Conservation (phyloP, 352 stramenopile genomes). For the Phytophthora meadii region DNA sequence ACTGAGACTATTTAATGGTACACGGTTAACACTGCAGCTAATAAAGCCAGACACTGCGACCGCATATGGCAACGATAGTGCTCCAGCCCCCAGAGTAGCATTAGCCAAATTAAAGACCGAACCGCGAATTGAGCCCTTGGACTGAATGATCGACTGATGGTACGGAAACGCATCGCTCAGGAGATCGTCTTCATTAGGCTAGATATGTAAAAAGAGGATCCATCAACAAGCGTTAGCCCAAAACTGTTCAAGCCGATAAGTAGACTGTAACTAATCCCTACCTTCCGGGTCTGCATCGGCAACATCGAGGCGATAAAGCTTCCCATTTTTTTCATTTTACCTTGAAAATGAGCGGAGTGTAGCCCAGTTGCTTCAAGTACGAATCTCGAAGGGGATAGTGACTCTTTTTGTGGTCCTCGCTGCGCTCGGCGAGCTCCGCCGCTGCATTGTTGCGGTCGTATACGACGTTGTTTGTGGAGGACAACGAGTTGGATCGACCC, state of each 20-base stretch:
- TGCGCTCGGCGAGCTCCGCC: conserved; percentile 12
- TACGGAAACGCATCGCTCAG: conserved; percentile 73
- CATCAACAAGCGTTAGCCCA: background rate
- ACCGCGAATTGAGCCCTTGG: conserved; percentile 82
- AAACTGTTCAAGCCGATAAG: background rate
- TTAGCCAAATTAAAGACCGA: conserved; percentile 87
- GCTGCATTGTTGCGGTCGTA: conserved; percentile 17
- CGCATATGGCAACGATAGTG: conserved; percentile 81
- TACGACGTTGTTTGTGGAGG: conserved; percentile 20
- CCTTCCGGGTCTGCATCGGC: conserved; percentile 59
- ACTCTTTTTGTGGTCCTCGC: conserved; percentile 37
- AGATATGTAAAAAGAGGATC: background rate
- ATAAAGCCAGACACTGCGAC: conserved; percentile 81
- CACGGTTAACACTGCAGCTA: conserved; percentile 76
- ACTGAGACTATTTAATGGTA: too few relatives aligned
- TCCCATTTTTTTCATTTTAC: conserved; percentile 84
- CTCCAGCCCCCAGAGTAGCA: conserved; percentile 78
- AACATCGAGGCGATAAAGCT: conserved; percentile 78
- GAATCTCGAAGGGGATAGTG: conserved; percentile 61
- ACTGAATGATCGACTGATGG: conserved; percentile 81
- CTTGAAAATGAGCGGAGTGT: conserved; percentile 84
- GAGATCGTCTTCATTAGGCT: conserved; percentile 51
- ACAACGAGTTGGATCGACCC: conserved; percentile 31
- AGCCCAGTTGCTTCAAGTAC: conserved; percentile 79
- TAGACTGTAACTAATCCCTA: conserved; percentile 2